Evolutionary conservation across 345 rosid genomes (phyloP), one percentile per base, ranked within the genome.

Genomic region (Citrus mangshanensis): DNA sequence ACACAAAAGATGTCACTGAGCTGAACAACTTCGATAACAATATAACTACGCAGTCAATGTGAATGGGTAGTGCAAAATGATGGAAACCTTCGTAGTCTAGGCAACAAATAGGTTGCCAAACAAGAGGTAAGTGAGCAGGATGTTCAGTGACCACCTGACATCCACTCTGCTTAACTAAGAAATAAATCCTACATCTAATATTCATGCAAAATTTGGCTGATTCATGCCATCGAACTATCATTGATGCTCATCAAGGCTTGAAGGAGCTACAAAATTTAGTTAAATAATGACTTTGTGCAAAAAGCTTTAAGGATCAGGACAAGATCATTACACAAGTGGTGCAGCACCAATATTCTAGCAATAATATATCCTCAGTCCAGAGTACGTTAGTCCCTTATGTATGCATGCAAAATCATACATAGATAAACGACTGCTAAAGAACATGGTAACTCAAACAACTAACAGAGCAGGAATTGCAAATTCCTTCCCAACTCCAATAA

Each of bases 1-100:
- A 66, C 70, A 85, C 77, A 54, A 79, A 66, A 74, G 77, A 54
- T 9, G 34, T 34, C 60, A 78, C 3, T 83, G 76, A 80, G 77
- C 64, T 35, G 76, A 81, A 65, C 22, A 37, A 72, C 38, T 24
- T 55, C 4, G 0, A n/a, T 46, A 49, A 75, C 18, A 27, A 28
- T 25, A 77, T 51, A 37, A 35, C 56, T 37, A 8, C 18, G 34
- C 18, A 68, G 54, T 37, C 54, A 34, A 35, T 18, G 49, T 19
- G n/a, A 24, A 19, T 5, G 19, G 35, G 64, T 55, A n/a, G 34
- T 59, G 42, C 37, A 77, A 51, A 69, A 68, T 19, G 67, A 56
- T 59, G 18, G 67, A 49, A 59, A 55, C 24, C 22, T 58, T 56
- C n/a, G 18, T 55, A 56, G 37, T 6, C 63, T 34, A 76, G 40